Conservation (phyloP, 306 rosid genomes). For the Cucurbita ficifolia region DNA sequence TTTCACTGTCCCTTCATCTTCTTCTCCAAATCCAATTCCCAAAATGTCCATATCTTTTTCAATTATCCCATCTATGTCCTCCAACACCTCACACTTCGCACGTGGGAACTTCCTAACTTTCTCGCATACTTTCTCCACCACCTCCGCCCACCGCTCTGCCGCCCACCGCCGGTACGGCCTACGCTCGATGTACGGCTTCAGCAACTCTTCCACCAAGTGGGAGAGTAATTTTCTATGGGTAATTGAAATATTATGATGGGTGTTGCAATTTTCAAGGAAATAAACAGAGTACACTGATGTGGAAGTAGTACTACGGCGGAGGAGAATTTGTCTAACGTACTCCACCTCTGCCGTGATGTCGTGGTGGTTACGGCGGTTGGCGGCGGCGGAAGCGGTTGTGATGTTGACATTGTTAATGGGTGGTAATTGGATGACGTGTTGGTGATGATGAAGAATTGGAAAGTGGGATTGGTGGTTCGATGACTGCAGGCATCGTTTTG, state of each 20-base stretch:
- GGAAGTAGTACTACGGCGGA: constrained; percentile 23
- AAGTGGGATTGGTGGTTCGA: constrained; percentile 37
- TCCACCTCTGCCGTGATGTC: constrained; percentile 19
- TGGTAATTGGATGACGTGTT: constrained; percentile 11
- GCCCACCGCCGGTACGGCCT: neutral
- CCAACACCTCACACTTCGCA: constrained; percentile 45
- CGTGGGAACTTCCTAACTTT: constrained; percentile 37
- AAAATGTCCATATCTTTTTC: constrained; percentile 32
- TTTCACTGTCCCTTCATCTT: constrained; percentile 32
- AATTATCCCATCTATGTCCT: constrained; percentile 58
- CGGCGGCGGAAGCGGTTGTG: constrained; percentile 19
- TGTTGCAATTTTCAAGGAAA: constrained; percentile 25
- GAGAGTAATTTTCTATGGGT: constrained; percentile 27
- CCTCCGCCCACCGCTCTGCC: constrained; percentile 10
- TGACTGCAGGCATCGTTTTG: constrained; percentile 37
- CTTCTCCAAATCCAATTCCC: constrained; percentile 33
- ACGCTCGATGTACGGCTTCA: constrained; percentile 10
- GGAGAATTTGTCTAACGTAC: constrained; percentile 34
- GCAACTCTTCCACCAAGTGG: constrained; percentile 45
- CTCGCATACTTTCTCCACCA: constrained; percentile 30
- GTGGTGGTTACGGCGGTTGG: neutral
- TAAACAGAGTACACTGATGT: constrained; percentile 14
- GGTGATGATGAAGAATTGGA: neutral
- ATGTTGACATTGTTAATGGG: constrained; percentile 19
- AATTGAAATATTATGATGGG: neutral